Evolutionary conservation across 441 rosid genomes (phyloP).

Genomic region (Populus hybrid): DNA sequence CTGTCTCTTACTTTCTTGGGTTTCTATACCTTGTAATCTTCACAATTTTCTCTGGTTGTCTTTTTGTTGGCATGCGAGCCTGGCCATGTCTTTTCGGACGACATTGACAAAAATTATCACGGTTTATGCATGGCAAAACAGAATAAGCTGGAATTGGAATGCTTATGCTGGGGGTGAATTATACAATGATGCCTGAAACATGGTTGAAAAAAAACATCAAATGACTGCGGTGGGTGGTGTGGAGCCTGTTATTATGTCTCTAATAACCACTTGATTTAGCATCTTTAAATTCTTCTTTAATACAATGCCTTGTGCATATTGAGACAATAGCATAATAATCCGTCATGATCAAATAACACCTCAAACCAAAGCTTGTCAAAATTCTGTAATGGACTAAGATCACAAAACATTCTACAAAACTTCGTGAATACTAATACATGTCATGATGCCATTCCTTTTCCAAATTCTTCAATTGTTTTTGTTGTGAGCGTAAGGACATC

Average conservation of each 20-base stretch:
- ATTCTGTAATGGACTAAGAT: background rate
- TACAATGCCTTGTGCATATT: background rate
- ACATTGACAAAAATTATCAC: background rate
- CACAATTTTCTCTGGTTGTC: background rate
- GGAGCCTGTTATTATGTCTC: background rate
- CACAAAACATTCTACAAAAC: background rate
- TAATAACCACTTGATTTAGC: background rate
- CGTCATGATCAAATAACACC: background rate
- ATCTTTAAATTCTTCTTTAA: background rate
- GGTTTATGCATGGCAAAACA: background rate
- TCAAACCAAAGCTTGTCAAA: background rate
- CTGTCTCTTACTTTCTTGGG: background rate
- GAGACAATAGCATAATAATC: background rate
- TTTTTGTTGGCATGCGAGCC: background rate
- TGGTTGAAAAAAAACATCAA: background rate
- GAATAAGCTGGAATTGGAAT: background rate
- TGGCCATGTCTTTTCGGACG: background rate
- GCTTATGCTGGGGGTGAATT: background rate
- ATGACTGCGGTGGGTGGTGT: background rate
- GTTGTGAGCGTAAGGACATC: constrained; percentile 77
- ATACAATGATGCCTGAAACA: background rate
- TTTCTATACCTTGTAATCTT: background rate
- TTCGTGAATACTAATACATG: background rate
- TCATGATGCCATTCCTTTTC: constrained; percentile 36
- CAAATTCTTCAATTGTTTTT: constrained; percentile 78